These are phyloP conservation scores for Apiospora aurea DNA, from an alignment of 2,329 filamentous ascomycete genomes.

Conservation along the genomic window DNA sequence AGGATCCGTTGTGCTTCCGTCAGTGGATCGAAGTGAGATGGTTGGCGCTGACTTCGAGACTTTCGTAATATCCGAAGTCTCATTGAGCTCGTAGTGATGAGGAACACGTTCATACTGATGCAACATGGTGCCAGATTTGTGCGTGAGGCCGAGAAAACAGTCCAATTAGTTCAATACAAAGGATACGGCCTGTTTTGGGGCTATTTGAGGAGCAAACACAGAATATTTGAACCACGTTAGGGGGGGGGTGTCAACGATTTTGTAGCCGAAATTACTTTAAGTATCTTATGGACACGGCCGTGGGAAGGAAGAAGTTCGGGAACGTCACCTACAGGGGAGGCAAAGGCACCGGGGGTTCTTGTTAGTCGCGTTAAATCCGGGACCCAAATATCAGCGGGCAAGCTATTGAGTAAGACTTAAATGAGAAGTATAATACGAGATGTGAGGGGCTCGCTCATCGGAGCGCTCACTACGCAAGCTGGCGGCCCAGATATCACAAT, in stretches of 20 bases:
- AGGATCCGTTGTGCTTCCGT: constrained; percentile 42
- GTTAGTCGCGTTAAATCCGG: neutral
- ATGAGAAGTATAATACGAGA: neutral
- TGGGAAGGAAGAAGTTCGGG: neutral
- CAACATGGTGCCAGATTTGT: constrained; percentile 30
- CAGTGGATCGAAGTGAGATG: constrained; percentile 51
- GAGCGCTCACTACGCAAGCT: constrained; percentile 13
- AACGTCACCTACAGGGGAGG: neutral
- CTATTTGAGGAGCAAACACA: neutral
- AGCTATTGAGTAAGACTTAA: neutral
- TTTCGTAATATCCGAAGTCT: constrained; percentile 8
- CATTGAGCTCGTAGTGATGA: constrained; percentile 35
- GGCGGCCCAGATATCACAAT: constrained; percentile 5
- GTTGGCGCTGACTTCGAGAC: constrained; percentile 33
- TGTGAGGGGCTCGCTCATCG: constrained; percentile 21
- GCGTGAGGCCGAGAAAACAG: neutral
- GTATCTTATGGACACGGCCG: neutral
- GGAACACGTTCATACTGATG: constrained; percentile 36
- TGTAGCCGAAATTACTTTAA: neutral
- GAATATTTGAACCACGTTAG: neutral
- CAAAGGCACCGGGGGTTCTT: neutral
- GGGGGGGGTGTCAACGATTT: neutral
- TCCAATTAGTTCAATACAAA: neutral
- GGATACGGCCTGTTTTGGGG: neutral
- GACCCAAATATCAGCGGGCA: neutral